Percentiles rank a stretch among this genome's conserved stretches.
phyloP scores from a whole-genome alignment of 163 green algal species.

The Scenedesmus sp. region DNA sequence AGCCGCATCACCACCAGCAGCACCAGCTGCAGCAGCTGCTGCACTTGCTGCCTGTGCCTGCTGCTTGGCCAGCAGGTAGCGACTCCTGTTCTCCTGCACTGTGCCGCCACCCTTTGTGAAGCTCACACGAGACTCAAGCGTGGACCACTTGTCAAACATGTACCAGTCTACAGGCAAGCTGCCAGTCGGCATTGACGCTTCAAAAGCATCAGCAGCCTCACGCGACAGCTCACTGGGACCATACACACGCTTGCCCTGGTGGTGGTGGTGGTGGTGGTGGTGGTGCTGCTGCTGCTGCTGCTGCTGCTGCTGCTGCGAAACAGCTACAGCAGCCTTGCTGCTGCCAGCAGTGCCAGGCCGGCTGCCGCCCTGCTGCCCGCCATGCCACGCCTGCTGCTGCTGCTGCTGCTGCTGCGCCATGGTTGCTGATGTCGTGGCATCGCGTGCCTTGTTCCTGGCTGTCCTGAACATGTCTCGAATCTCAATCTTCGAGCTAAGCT shows the following conservation, averaged over 20 bases:
- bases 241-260: background rate
- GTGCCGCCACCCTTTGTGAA: background rate
- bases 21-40: background rate
- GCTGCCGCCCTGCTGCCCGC: background rate
- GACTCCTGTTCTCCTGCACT: background rate
- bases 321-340: background rate
- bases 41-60: conserved; percentile 9
- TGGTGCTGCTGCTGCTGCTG: background rate
- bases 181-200: background rate
- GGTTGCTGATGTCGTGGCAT: too few species aligned
- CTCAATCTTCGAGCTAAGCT: too few species aligned
- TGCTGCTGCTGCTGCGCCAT: too few species aligned
- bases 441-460: too few species aligned
- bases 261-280: background rate
- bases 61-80: conserved; percentile 12
- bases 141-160: background rate
- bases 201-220: background rate
- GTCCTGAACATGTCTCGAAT: too few species aligned
- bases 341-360: background rate
- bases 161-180: background rate
- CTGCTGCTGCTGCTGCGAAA: background rate
- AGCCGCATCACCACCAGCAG: background rate
- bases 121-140: background rate
- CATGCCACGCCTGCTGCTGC: too few species aligned
- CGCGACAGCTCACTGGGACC: background rate